Conservation (phyloP, 139 green algal genomes). For the Volvox africanus region DNA sequence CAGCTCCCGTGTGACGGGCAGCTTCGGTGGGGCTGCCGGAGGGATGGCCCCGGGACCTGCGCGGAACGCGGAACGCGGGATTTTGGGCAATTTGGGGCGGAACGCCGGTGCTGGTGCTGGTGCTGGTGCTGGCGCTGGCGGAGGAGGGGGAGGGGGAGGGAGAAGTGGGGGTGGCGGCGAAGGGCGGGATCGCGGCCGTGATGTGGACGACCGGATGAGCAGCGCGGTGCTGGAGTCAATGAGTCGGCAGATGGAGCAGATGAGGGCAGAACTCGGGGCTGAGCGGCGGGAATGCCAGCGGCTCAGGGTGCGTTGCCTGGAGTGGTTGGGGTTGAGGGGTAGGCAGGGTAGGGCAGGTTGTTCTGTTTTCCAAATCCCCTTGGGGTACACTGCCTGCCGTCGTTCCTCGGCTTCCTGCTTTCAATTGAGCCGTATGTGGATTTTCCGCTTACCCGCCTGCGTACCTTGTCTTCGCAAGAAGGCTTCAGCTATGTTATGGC, state of each 20-base stretch:
- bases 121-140: neutral
- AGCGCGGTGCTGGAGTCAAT: slow-evolving; percentile 16
- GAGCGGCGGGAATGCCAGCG: slow-evolving; percentile 32
- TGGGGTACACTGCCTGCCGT: no score
- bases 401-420: no score
- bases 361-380: no score
- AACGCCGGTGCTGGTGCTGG: neutral
- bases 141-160: neutral
- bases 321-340: neutral
- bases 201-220: neutral
- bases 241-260: slow-evolving; percentile 38
- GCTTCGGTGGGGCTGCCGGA: neutral
- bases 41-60: neutral
- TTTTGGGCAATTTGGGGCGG: neutral
- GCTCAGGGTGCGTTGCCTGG: slow-evolving; percentile 9
- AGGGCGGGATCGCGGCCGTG: neutral
- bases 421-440: no score
- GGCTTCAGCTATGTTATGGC: no score
- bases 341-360: no score
- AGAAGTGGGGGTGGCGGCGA: neutral
- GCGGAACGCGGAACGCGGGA: neutral
- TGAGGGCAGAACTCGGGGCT: slow-evolving; percentile 31
- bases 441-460: no score
- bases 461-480: no score
- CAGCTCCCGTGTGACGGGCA: neutral